These are phyloP conservation scores for Parietaria judaica DNA, from an alignment of 306 rosid species.

Conservation along the genomic window DNA sequence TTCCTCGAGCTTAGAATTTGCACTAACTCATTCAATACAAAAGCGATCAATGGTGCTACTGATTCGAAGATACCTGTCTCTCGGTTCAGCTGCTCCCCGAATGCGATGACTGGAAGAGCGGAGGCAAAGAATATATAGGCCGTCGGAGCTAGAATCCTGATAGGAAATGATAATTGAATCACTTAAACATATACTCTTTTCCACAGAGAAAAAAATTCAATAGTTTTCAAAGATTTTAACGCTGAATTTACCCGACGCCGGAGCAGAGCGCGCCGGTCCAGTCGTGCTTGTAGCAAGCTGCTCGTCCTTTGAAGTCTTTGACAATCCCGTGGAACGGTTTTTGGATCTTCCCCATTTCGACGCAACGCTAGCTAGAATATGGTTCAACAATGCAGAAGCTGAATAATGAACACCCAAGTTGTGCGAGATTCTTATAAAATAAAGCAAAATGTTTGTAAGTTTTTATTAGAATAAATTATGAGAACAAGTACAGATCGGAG, in stretches of 20 bases:
- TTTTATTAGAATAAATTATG: neutral
- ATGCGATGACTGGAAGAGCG: slow-evolving; percentile 87
- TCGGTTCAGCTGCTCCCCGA: slow-evolving; percentile 71
- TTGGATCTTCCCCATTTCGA: slow-evolving; percentile 27
- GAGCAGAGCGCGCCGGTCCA: slow-evolving; percentile 51
- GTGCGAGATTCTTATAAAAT: slow-evolving; percentile 15
- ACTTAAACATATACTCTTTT: slow-evolving; percentile 9
- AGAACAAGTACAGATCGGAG: neutral
- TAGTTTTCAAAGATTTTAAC: too few relatives aligned
- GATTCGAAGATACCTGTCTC: slow-evolving; percentile 40
- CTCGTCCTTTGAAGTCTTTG: slow-evolving; percentile 68
- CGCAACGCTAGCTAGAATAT: neutral
- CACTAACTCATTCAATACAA: neutral
- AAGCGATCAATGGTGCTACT: too few relatives aligned
- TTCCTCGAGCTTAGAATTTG: too few relatives aligned
- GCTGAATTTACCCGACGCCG: slow-evolving; percentile 41
- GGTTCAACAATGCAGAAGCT: slow-evolving; percentile 7
- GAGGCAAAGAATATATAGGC: slow-evolving; percentile 87
- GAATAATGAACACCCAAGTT: neutral
- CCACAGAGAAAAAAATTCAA: too few relatives aligned
- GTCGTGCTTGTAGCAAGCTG: slow-evolving; percentile 62
- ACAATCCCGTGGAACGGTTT: slow-evolving; percentile 51
- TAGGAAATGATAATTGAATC: slow-evolving; percentile 5
- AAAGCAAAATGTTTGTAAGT: slow-evolving; percentile 4
- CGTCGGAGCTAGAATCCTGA: slow-evolving; percentile 82